These are phyloP conservation scores for Phylloporus sp. DNA, from an alignment of 768 basidiomycete species.

Conservation along the genomic window DNA sequence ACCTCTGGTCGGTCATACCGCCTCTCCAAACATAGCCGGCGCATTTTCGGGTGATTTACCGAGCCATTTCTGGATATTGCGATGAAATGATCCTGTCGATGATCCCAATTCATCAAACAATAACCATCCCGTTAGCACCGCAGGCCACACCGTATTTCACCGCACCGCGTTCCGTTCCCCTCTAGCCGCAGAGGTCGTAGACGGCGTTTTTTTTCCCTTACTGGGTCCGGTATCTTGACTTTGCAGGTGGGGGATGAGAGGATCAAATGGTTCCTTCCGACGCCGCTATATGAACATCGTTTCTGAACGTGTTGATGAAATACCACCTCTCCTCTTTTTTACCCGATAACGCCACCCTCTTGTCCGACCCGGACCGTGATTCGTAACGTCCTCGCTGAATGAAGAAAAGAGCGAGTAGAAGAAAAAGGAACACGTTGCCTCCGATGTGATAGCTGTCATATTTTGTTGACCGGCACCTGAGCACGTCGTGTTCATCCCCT, in stretches of 20 bases:
- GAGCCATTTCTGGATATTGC: slow-evolving; percentile 1
- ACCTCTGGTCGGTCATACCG: background rate
- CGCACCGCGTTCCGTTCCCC: background rate
- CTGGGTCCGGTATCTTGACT: background rate
- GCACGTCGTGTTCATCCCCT: slow-evolving; percentile 4
- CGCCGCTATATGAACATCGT: slow-evolving; percentile 2
- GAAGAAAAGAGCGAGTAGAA: background rate
- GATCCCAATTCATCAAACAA: slow-evolving; percentile 12
- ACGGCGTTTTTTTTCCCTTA: slow-evolving; percentile 9
- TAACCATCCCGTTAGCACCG: slow-evolving; percentile 1
- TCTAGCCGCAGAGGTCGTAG: background rate
- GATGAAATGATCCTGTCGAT: slow-evolving; percentile 4
- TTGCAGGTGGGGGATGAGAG: background rate
- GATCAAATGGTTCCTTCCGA: background rate
- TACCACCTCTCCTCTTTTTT: background rate
- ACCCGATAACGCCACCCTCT: background rate
- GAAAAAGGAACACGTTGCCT: slow-evolving; percentile 13
- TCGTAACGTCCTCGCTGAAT: background rate
- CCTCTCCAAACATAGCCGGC: slow-evolving; percentile 5
- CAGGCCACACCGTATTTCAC: slow-evolving; percentile 1
- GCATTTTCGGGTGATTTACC: slow-evolving; percentile 11
- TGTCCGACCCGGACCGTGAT: background rate
- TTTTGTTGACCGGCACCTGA: slow-evolving; percentile 5
- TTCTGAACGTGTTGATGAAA: slow-evolving; percentile 8
- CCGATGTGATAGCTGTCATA: slow-evolving; percentile 17